phyloP scores from a whole-genome alignment of 352 stramenopile genomes.

The Phytophthora tentaculata region DNA sequence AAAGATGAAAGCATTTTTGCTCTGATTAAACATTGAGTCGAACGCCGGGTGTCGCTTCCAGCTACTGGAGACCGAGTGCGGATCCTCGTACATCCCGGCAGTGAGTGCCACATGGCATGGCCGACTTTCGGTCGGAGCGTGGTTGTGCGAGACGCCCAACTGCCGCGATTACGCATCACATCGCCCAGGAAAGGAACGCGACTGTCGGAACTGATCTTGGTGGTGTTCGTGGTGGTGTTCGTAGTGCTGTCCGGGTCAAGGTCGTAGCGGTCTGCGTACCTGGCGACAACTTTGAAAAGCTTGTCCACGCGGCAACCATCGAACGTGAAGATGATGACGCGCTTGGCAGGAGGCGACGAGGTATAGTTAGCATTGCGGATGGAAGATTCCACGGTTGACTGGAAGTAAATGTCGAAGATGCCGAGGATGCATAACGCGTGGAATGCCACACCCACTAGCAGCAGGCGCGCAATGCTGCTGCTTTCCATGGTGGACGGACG shows the following conservation, averaged over 20 bases:
- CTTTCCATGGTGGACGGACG: no score
- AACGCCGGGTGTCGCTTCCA: conserved; percentile 88
- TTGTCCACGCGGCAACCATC: conserved; percentile 86
- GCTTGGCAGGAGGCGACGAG: conserved; percentile 52
- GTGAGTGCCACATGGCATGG: conserved; percentile 85
- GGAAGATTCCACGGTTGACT: conserved; percentile 69
- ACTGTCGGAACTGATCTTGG: conserved; percentile 7
- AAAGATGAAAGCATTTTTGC: conserved; percentile 68
- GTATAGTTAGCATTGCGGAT: conserved; percentile 55
- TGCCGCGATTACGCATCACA: conserved; percentile 66
- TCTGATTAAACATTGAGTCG: conserved; percentile 89
- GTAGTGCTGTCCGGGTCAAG: conserved; percentile 13
- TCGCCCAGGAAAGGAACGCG: conserved; percentile 72
- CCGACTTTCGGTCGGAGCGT: conserved; percentile 81
- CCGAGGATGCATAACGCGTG: conserved; percentile 81
- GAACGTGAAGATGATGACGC: conserved; percentile 79
- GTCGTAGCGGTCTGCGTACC: conserved; percentile 20
- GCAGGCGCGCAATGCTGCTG: conserved; percentile 36
- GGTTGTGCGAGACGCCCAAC: conserved; percentile 86
- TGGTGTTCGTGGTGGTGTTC: neutral
- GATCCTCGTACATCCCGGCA: conserved; percentile 88
- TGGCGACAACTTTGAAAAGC: conserved; percentile 71
- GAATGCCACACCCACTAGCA: conserved; percentile 79
- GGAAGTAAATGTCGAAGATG: conserved; percentile 91
- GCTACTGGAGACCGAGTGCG: conserved; percentile 78